Evolutionary conservation across 2,329 filamentous ascomycete species (phyloP).

Genomic region (Sporothrix brunneoviolacea): DNA sequence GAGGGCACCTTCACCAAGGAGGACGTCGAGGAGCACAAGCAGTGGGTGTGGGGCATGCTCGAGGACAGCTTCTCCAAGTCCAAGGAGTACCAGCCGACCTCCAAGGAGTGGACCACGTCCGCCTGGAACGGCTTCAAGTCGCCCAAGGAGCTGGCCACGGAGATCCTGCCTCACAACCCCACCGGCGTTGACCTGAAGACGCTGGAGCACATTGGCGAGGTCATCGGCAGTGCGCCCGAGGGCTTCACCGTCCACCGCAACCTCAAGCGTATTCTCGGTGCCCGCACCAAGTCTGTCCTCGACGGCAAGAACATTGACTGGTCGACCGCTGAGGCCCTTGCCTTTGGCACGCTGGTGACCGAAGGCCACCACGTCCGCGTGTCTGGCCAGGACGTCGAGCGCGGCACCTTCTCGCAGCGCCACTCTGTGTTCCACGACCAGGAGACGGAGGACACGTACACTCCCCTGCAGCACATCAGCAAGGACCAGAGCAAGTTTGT

Average conservation of each 20-base stretch:
- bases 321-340: constrained; percentile 92
- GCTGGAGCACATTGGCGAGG: constrained; percentile 73
- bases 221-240: constrained; percentile 72
- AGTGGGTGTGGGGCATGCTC: constrained; percentile 99
- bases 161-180: constrained; percentile 85
- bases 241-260: constrained; percentile 89
- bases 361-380: constrained; percentile 97
- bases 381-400: constrained; percentile 97
- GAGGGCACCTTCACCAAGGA: constrained; percentile 96
- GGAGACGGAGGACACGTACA: constrained; percentile 87
- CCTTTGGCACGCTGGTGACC: constrained; percentile 82
- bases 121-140: constrained; percentile 99
- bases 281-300: constrained; percentile 82
- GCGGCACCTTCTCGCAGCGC: constrained; percentile 97
- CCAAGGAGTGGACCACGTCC: constrained; percentile 97
- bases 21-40: constrained; percentile 97
- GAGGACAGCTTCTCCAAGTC: constrained; percentile 96
- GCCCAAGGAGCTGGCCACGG: constrained; percentile 91
- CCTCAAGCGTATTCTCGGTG: constrained; percentile 88
- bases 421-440: constrained; percentile 98
- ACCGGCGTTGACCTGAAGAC: constrained; percentile 70
- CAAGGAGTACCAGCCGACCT: constrained; percentile 93
- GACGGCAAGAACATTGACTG: constrained; percentile 97
- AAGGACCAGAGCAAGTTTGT: constrained; percentile 93
- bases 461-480: constrained; percentile 80